These are phyloP conservation scores for Plasmodium berghei DNA, from an alignment of 169 alveolate genomes.

Conservation along the genomic window DNA sequence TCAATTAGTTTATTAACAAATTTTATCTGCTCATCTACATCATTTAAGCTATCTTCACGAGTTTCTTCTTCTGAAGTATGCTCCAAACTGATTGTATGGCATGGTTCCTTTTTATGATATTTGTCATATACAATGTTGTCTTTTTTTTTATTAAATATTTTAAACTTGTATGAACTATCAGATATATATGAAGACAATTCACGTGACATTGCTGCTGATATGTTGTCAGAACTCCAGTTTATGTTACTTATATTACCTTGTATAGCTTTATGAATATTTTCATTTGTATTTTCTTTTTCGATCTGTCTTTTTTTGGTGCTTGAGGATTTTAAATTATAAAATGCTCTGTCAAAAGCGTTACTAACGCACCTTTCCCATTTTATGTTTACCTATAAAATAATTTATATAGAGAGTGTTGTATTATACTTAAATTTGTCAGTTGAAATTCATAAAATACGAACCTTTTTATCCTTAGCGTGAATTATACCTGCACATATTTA, in stretches of 20 bases:
- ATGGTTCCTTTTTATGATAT: slow-evolving; percentile 14
- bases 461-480: slow-evolving; percentile 26
- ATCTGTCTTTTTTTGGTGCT: not conserved
- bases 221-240: slow-evolving; percentile 2
- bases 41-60: slow-evolving; percentile 2
- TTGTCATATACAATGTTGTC: not conserved
- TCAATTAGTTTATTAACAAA: slow-evolving; percentile 25
- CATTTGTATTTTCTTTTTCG: not conserved
- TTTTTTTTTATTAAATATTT: not conserved
- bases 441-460: slow-evolving; percentile 1
- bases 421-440: not conserved
- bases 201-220: not conserved
- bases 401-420: not conserved
- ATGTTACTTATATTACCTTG: not conserved
- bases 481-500: slow-evolving; percentile 19
- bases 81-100: not conserved
- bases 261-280: not conserved
- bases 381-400: slow-evolving; percentile 31
- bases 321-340: slow-evolving; percentile 6
- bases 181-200: not conserved
- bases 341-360: slow-evolving; percentile 13
- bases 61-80: not conserved
- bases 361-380: slow-evolving; percentile 41
- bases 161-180: not conserved
- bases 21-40: slow-evolving; percentile 18